A percentile compares a stretch with the other conserved stretches of the same genome.
These are phyloP conservation scores for Arthrobotrys sinensis DNA, from an alignment of 2,329 filamentous ascomycete genomes.

Conservation along the genomic window DNA sequence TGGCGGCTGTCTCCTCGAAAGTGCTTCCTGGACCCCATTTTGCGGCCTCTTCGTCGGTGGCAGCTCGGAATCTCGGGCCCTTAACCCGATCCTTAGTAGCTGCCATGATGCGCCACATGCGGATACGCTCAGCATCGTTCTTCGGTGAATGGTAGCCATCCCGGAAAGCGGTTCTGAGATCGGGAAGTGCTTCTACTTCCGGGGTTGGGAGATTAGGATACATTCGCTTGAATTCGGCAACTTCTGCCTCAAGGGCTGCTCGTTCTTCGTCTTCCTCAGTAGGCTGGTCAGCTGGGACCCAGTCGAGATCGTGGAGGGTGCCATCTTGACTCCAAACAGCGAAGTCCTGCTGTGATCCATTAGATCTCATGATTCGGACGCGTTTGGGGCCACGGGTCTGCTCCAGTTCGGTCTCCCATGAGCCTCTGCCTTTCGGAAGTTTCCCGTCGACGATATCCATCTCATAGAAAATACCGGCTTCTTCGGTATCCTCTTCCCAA, in stretches of 20 bases:
- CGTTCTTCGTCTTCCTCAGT: background rate
- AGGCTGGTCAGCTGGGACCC: slow-evolving; percentile 28
- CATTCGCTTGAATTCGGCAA: slow-evolving; percentile 5
- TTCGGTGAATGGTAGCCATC: slow-evolving; percentile 12
- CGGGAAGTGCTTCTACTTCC: slow-evolving; percentile 13
- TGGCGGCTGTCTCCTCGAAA: slow-evolving; percentile 1
- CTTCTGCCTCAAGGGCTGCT: background rate
- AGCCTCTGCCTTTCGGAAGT: slow-evolving; percentile 53
- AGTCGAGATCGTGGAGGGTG: slow-evolving; percentile 40
- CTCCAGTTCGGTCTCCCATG: slow-evolving; percentile 53
- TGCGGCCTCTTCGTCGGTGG: slow-evolving; percentile 3
- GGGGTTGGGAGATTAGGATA: slow-evolving; percentile 17
- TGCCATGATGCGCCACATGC: slow-evolving; percentile 18
- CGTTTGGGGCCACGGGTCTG: slow-evolving; percentile 52
- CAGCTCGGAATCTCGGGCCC: slow-evolving; percentile 1
- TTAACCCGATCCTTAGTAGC: slow-evolving; percentile 9
- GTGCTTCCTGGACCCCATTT: slow-evolving; percentile 10
- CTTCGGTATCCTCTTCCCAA: slow-evolving; percentile 56
- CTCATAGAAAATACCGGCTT: slow-evolving; percentile 51
- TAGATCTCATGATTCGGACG: slow-evolving; percentile 34
- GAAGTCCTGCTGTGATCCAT: slow-evolving; percentile 48
- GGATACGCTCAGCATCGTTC: slow-evolving; percentile 18
- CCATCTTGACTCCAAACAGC: slow-evolving; percentile 51
- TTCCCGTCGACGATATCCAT: slow-evolving; percentile 54
- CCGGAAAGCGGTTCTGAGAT: slow-evolving; percentile 29